These are phyloP conservation scores for Chrysoporthe deuterocubensis DNA, from an alignment of 2,329 filamentous ascomycete species.

Conservation along the genomic window DNA sequence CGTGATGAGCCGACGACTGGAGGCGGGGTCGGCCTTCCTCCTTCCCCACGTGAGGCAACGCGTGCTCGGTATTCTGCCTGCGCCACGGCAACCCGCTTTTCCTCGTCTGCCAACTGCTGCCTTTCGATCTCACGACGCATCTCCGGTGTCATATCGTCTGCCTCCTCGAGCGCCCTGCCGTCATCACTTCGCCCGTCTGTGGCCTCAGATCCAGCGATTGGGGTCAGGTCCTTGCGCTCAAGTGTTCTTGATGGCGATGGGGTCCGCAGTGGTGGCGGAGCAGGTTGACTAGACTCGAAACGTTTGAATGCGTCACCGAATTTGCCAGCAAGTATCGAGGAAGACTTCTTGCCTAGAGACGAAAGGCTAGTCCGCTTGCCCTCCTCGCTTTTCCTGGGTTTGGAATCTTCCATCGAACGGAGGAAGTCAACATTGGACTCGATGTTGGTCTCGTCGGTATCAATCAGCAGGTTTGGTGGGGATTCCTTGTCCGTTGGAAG, in stretches of 20 bases:
- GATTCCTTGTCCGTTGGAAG: constrained; percentile 40
- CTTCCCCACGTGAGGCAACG: constrained; percentile 64
- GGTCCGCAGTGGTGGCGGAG: constrained; percentile 42
- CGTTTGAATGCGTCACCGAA: constrained; percentile 94
- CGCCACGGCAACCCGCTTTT: constrained; percentile 84
- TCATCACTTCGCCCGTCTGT: constrained; percentile 72
- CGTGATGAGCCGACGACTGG: constrained; percentile 64
- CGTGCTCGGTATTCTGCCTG: constrained; percentile 85
- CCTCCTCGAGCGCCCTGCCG: constrained; percentile 65
- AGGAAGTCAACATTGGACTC: constrained; percentile 83
- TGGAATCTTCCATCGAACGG: constrained; percentile 71
- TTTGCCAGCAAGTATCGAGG: constrained; percentile 73
- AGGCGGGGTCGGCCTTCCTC: constrained; percentile 47
- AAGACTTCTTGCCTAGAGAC: constrained; percentile 73
- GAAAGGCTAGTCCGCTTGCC: constrained; percentile 73
- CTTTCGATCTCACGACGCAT: constrained; percentile 90
- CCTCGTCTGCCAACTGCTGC: constrained; percentile 79
- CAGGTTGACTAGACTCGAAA: constrained; percentile 68
- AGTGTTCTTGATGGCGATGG: constrained; percentile 55
- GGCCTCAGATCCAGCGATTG: constrained; percentile 77
- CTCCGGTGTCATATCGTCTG: constrained; percentile 79
- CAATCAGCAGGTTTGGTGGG: constrained; percentile 46
- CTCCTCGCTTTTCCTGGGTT: constrained; percentile 64
- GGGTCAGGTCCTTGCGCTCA: constrained; percentile 61
- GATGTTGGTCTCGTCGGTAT: constrained; percentile 67